Conservation (phyloP, 1,284 basidiomycete species). For the Neolentinus lepideus region DNA sequence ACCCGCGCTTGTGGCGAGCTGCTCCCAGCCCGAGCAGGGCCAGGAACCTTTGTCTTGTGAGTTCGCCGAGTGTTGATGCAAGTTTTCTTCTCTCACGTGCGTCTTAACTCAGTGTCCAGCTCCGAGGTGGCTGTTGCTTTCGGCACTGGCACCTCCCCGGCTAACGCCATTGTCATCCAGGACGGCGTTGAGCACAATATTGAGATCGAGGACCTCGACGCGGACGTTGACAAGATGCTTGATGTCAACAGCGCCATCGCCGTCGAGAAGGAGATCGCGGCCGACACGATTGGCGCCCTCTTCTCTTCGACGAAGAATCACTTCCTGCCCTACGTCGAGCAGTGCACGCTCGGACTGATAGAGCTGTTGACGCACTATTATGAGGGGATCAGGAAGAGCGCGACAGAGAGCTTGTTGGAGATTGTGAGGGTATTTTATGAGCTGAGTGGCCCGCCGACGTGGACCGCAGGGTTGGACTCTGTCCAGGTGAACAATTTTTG, state of each 20-base stretch:
- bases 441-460: slow-evolving; percentile 76
- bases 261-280: slow-evolving; percentile 99
- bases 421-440: slow-evolving; percentile 93
- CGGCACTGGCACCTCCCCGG: slow-evolving; percentile 65
- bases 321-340: slow-evolving; percentile 88
- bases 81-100: neutral
- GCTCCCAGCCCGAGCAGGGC: slow-evolving; percentile 80
- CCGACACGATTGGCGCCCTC: slow-evolving; percentile 91
- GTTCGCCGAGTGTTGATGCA: slow-evolving; percentile 11
- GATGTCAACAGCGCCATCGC: slow-evolving; percentile 96
- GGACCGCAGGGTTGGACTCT: slow-evolving; percentile 68
- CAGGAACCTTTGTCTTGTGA: slow-evolving; percentile 44
- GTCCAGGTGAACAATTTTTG: slow-evolving; percentile 31
- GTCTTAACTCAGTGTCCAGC: slow-evolving; percentile 31
- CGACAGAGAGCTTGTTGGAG: slow-evolving; percentile 84
- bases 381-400: slow-evolving; percentile 96
- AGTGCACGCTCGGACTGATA: slow-evolving; percentile 76
- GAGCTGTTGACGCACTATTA: slow-evolving; percentile 90
- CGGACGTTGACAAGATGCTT: slow-evolving; percentile 79
- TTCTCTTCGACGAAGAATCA: slow-evolving; percentile 79
- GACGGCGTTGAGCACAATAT: slow-evolving; percentile 55
- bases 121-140: slow-evolving; percentile 50
- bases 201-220: slow-evolving; percentile 79
- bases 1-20: slow-evolving; percentile 80
- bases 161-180: slow-evolving; percentile 56